phyloP scores from a whole-genome alignment of 768 basidiomycete genomes.

The Gymnopilus dilepis region DNA sequence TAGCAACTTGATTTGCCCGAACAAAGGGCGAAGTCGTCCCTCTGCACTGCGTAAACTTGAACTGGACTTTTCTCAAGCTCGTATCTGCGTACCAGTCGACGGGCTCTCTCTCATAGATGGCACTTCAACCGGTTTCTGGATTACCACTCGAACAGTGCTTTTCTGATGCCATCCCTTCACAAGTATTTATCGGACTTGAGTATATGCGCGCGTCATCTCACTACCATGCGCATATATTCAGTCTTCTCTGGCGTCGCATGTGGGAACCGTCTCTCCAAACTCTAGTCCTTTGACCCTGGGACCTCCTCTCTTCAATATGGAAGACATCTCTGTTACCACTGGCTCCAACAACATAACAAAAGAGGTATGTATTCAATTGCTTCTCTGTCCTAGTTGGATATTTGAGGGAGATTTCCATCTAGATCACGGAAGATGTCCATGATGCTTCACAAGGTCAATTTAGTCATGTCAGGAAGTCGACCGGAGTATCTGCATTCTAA shows the following conservation, averaged over 20 bases:
- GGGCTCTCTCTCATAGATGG: conserved; percentile 18
- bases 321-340: conserved; percentile 4
- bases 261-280: conserved; percentile 12
- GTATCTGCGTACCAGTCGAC: conserved; percentile 8
- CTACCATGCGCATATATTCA: conserved; percentile 33
- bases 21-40: conserved; percentile 18
- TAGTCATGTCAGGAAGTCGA: conserved; percentile 7
- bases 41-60: conserved; percentile 9
- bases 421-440: conserved; percentile 21
- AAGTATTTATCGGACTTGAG: conserved; percentile 24
- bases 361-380: conserved; percentile 20
- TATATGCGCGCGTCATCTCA: conserved; percentile 20
- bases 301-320: conserved; percentile 2
- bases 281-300: conserved; percentile 19
- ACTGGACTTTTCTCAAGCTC: conserved; percentile 15
- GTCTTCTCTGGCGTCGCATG: conserved; percentile 22
- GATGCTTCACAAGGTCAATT: conserved; percentile 25
- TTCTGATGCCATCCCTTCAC: conserved; percentile 23
- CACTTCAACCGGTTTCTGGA: conserved; percentile 17
- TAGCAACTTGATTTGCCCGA: conserved; percentile 11
- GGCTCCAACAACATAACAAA: conserved; percentile 11
- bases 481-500: conserved; percentile 22
- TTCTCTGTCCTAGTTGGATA: conserved; percentile 12
- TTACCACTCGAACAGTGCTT: conserved; percentile 22
- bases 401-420: conserved; percentile 27